Percentiles rank a stretch among this genome's conserved stretches.
These are phyloP conservation scores for Gryganskiella cystojenkinii DNA, from an alignment of 192 early-diverging fungal genomes.

Conservation along the genomic window DNA sequence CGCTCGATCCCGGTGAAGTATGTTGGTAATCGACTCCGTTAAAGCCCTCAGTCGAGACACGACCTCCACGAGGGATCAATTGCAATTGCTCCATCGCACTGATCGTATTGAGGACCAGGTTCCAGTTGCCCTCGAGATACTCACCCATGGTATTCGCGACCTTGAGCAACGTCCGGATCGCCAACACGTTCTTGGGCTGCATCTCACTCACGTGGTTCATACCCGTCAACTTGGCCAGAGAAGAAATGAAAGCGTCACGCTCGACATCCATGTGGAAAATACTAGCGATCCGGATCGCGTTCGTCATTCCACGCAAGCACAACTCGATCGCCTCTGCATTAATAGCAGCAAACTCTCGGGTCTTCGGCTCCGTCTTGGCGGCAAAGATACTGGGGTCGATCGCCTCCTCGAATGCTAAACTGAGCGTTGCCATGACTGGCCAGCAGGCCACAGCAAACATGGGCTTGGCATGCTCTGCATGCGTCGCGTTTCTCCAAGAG, in stretches of 20 bases:
- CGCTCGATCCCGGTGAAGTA: slow-evolving; percentile 5
- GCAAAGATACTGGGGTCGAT: slow-evolving; percentile 66
- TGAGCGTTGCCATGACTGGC: slow-evolving; percentile 83
- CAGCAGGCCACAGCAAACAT: slow-evolving; percentile 95
- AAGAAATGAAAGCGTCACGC: slow-evolving; percentile 91
- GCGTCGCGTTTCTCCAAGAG: slow-evolving; percentile 72
- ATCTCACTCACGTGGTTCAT: slow-evolving; percentile 88
- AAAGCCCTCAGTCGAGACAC: slow-evolving; percentile 52
- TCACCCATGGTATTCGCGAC: slow-evolving; percentile 76
- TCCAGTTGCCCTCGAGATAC: slow-evolving; percentile 75
- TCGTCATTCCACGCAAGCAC: slow-evolving; percentile 82
- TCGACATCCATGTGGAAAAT: slow-evolving; percentile 92
- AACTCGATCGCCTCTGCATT: slow-evolving; percentile 72
- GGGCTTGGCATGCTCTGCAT: slow-evolving; percentile 87
- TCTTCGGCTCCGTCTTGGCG: slow-evolving; percentile 40
- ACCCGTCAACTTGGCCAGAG: slow-evolving; percentile 86
- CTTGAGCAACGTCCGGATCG: slow-evolving; percentile 85
- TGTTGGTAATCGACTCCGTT: slow-evolving; percentile 58
- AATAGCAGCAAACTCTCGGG: slow-evolving; percentile 52
- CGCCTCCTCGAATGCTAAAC: slow-evolving; percentile 85
- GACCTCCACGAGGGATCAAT: slow-evolving; percentile 68
- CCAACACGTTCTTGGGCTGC: slow-evolving; percentile 89
- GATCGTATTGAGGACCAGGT: slow-evolving; percentile 85
- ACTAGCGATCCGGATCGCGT: slow-evolving; percentile 81
- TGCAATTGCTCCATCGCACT: slow-evolving; percentile 90